Evolutionary conservation across 1,284 basidiomycete species (phyloP).

Genomic region (Heterobasidion occidentale): DNA sequence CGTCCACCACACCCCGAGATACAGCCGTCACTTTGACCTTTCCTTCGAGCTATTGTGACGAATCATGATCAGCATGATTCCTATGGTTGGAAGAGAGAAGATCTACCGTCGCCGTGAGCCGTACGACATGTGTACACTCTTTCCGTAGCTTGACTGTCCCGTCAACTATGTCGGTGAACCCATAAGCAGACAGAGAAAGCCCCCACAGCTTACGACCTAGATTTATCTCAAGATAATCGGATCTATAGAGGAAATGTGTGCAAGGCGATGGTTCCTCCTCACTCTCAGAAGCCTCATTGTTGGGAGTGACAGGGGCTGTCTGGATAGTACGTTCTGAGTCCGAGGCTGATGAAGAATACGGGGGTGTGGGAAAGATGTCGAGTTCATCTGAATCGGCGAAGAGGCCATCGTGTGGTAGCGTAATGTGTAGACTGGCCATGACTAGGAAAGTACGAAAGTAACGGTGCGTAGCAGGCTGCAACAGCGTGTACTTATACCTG

Average conservation of each 20-base stretch:
- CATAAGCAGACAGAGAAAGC: conserved; percentile 31
- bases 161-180: conserved; percentile 29
- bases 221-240: conserved; percentile 31
- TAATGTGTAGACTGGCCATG: neutral
- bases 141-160: conserved; percentile 30
- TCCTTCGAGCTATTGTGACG: conserved; percentile 28
- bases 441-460: too few relatives aligned
- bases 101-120: conserved; percentile 26
- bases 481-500: too few relatives aligned
- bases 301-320: neutral
- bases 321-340: conserved; percentile 1
- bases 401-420: neutral
- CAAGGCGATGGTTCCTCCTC: neutral
- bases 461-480: too few relatives aligned
- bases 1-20: conserved; percentile 20
- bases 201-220: conserved; percentile 34
- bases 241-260: conserved; percentile 25
- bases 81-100: conserved; percentile 7
- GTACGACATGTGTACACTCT: conserved; percentile 23
- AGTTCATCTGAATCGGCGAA: neutral
- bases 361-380: neutral
- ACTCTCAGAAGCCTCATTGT: neutral
- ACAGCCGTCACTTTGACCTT: conserved; percentile 26
- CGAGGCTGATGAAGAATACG: neutral
- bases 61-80: neutral